Base-by-base conservation (phyloP, 129 eudicot genomes). In the Tagetes patula region DNA sequence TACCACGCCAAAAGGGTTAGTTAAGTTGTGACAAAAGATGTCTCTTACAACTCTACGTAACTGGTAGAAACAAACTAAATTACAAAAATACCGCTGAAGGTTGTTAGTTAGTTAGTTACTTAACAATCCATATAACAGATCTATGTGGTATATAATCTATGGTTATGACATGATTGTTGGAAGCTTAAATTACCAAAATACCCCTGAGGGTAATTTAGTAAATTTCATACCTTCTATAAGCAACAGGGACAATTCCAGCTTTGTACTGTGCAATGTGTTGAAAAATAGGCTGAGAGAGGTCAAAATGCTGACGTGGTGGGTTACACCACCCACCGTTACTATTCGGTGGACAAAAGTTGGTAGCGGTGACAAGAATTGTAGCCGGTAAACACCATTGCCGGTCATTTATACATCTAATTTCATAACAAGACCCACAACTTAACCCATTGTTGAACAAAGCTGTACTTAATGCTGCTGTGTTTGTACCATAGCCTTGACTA, bases 321-420 rank as follows among this genome's bases (percentile, higher is more conserved):
- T 91, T 84, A 65, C 97, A 91, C 95, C 97, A 91, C 5, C 97
- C 97, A 8, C 97, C 97, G 0, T 86, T 85, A 59, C 82, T 91
- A 84, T 91, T 91, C 20, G 97, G 96, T 2, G 97, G 97, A 80
- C 97, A 91, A 83, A 91, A 91, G 81, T 91, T 91, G 72, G 97
- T 91, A 69, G 97, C 97, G 0, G 97, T 91, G 40, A 91, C 97
- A 61, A 81, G n/a, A 50, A 91, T 86, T 67, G 90, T 74, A 8
- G 90, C 88, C 5, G 96, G 92, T 31, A 91, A 65, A 78, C 97
- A 91, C 87, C 90, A 86, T 55, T 70, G 68, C 0, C 54, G 48
- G 71, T 85, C 95, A 39, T 79, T 75, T 6, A 77, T 93, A 67
- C 97, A 91, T 75, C 53, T 79, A 0, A 91, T 85, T 58, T 91